Percentiles rank a stretch among this genome's conserved stretches.
These are phyloP conservation scores for Hygrocybe coccinea DNA, from an alignment of 768 basidiomycete genomes.

Conservation along the genomic window DNA sequence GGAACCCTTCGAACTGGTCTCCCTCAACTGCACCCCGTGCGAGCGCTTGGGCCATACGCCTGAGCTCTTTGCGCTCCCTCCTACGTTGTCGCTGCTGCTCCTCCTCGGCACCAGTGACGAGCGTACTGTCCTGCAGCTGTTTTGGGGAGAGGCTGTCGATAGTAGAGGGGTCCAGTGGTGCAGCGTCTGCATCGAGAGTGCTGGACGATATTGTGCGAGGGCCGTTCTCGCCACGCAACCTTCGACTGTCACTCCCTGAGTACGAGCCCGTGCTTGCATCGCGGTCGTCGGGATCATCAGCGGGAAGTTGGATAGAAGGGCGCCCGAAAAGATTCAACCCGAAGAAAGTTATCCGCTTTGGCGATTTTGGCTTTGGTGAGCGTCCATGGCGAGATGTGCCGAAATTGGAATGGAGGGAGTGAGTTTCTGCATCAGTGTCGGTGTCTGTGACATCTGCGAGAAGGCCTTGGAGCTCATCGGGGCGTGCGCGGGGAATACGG, in stretches of 20 bases:
- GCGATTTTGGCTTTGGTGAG: conserved; percentile 23
- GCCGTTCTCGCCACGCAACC: background rate
- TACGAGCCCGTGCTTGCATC: conserved; percentile 12
- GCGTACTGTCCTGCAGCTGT: conserved; percentile 24
- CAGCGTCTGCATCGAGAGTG: conserved; percentile 68
- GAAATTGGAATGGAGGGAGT: conserved; percentile 64
- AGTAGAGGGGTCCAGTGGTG: conserved; percentile 53
- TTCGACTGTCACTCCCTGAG: background rate
- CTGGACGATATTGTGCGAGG: conserved; percentile 19
- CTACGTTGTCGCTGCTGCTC: conserved; percentile 39
- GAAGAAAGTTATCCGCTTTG: conserved; percentile 50
- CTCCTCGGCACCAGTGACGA: conserved; percentile 33
- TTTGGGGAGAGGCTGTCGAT: conserved; percentile 51
- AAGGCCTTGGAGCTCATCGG: conserved; percentile 38
- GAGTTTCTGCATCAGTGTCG: conserved; percentile 56
- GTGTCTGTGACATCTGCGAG: conserved; percentile 33
- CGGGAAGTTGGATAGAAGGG: conserved; percentile 54
- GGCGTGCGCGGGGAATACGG: conserved; percentile 34
- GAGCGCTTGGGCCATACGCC: conserved; percentile 36
- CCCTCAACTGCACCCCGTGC: conserved; percentile 33
- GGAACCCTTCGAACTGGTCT: conserved; percentile 62
- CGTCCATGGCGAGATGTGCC: conserved; percentile 33
- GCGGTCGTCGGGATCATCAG: conserved; percentile 46
- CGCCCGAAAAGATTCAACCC: conserved; percentile 67
- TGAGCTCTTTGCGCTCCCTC: conserved; percentile 43